Percentiles rank a stretch among this genome's conserved stretches.
Conservation (phyloP, 805 yeast species). For the Myxozyma geophila region DNA sequence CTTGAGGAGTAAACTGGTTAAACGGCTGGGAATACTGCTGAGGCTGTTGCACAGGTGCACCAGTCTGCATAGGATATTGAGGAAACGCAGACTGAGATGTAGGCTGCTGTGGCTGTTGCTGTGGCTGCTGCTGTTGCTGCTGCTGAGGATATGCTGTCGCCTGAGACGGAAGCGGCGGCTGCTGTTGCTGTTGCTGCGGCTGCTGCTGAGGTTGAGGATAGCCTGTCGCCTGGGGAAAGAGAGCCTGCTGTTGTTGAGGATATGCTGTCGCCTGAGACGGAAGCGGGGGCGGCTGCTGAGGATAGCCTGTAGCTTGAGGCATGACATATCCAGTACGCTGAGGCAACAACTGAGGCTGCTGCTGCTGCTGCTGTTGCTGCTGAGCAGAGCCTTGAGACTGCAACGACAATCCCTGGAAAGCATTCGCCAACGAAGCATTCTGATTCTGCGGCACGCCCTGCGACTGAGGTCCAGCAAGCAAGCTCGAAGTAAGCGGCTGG, state of each 20-base stretch:
- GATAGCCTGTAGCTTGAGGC: background rate
- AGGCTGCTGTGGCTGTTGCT: conserved; percentile 16
- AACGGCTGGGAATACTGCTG: conserved; percentile 14
- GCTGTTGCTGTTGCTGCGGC: conserved; percentile 13
- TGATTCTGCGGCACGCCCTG: conserved; percentile 13
- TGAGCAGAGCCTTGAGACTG: background rate
- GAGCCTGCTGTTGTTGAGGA: conserved; percentile 7
- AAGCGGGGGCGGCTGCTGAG: background rate
- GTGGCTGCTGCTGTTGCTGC: background rate
- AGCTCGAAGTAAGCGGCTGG: conserved; percentile 10
- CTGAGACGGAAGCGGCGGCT: background rate
- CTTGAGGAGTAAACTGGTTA: background rate
- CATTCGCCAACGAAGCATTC: background rate
- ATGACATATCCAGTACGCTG: conserved; percentile 14
- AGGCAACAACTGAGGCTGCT: conserved; percentile 14
- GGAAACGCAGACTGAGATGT: background rate
- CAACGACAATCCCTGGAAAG: conserved; percentile 17
- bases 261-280: background rate
- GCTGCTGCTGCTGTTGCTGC: background rate
- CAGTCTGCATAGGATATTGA: conserved; percentile 6
- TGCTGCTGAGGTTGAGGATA: conserved; percentile 2
- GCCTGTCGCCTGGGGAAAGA: background rate
- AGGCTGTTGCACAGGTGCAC: conserved; percentile 21
- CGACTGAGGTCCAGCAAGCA: background rate
- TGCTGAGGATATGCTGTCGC: conserved; percentile 13